Conservation (phyloP, 176 grass and related monocot genomes). For the Bromus sterilis region DNA sequence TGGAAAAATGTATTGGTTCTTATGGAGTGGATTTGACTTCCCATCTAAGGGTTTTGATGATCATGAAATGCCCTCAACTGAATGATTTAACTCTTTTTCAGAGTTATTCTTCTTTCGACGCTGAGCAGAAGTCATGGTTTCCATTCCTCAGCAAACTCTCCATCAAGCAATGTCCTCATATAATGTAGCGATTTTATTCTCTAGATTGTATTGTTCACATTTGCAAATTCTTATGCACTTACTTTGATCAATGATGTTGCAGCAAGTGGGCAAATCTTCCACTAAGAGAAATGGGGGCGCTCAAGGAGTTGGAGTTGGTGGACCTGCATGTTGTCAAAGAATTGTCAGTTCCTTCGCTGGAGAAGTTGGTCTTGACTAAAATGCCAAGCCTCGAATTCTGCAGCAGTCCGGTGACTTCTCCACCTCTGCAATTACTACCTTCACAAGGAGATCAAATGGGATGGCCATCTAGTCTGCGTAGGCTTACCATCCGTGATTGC, state of each 20-base stretch:
- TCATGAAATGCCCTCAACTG: slow-evolving; percentile 1
- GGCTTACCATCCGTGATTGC: slow-evolving; percentile 3
- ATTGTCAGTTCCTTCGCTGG: slow-evolving; percentile 10
- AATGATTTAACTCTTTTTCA: not conserved
- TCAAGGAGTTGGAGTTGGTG: slow-evolving; percentile 16
- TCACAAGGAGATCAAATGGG: not conserved
- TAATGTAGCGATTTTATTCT: not conserved
- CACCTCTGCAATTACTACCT: too few relatives aligned
- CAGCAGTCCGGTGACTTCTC: not conserved
- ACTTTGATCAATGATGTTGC: not conserved
- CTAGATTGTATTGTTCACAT: too few relatives aligned
- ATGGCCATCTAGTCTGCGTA: not conserved
- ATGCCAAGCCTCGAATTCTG: slow-evolving; percentile 20
- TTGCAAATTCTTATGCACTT: not conserved
- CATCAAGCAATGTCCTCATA: slow-evolving; percentile 1
- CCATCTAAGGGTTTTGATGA: not conserved
- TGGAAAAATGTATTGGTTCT: slow-evolving; percentile 17
- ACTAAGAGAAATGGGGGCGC: not conserved
- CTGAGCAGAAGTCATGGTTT: slow-evolving; percentile 9
- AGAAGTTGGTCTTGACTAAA: slow-evolving; percentile 22
- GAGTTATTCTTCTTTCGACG: not conserved
- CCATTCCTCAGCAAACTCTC: not conserved
- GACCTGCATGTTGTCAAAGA: not conserved
- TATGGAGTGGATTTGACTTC: not conserved
- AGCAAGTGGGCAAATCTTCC: not conserved